Conservation (phyloP, 768 basidiomycete species). For the Hebeloma cylindrosporum region DNA sequence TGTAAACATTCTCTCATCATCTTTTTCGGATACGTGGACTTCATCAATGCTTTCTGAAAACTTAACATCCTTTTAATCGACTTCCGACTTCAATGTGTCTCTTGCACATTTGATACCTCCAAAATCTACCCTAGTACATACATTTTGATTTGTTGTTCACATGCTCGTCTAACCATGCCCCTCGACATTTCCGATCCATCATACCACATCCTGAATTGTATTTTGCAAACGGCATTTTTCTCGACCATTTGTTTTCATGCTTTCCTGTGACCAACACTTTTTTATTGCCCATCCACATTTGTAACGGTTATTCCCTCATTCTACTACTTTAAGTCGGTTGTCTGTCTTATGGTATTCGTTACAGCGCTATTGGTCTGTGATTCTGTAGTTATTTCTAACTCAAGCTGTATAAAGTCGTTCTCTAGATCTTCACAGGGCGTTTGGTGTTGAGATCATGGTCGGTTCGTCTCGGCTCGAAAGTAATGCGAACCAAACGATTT, state of each 20-base stretch:
- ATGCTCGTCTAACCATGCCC: conserved; percentile 40
- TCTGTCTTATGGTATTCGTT: conserved; percentile 69
- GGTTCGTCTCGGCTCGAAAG: conserved; percentile 2
- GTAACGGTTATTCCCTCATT: conserved; percentile 56
- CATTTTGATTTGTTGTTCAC: conserved; percentile 44
- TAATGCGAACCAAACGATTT: too few relatives aligned
- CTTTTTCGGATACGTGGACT: conserved; percentile 26
- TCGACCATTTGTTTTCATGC: conserved; percentile 53
- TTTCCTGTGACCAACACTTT: conserved; percentile 44
- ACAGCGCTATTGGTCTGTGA: conserved; percentile 67
- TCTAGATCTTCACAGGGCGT: conserved; percentile 32
- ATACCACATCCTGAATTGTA: conserved; percentile 58
- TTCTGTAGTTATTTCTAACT: conserved; percentile 69
- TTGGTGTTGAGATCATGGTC: conserved; percentile 1
- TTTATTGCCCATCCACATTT: conserved; percentile 50
- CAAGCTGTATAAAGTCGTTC: conserved; percentile 57
- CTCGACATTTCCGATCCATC: conserved; percentile 36
- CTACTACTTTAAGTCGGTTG: conserved; percentile 52
- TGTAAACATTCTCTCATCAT: conserved; percentile 49
- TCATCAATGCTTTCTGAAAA: conserved; percentile 29
- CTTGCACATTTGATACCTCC: conserved; percentile 32
- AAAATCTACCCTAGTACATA: conserved; percentile 43
- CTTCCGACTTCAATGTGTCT: conserved; percentile 23
- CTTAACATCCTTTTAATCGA: conserved; percentile 42
- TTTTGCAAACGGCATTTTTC: conserved; percentile 65